These are phyloP conservation scores for Phytophthora litchii DNA, from an alignment of 352 stramenopile genomes.

Conservation along the genomic window DNA sequence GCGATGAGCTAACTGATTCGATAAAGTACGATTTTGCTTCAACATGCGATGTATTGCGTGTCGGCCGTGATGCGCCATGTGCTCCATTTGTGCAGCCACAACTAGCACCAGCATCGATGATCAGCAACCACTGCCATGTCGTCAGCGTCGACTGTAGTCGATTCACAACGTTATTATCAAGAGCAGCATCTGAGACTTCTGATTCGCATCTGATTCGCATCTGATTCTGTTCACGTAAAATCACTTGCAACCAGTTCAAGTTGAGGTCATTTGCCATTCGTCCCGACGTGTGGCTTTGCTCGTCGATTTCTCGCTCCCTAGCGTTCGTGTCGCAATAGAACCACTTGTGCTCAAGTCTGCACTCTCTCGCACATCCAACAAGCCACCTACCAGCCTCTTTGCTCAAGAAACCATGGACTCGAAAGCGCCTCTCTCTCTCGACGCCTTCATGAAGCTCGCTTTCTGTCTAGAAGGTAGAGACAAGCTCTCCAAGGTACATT, in stretches of 20 bases:
- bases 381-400: not conserved
- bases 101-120: not conserved
- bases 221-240: conserved; percentile 20
- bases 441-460: conserved; percentile 65
- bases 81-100: conserved; percentile 15
- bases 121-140: conserved; percentile 4
- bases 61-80: conserved; percentile 14
- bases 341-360: not conserved
- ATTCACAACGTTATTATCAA: not conserved
- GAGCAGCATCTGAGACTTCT: conserved; percentile 4
- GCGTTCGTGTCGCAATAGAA: not conserved
- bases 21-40: conserved; percentile 4
- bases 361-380: not conserved
- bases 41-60: conserved; percentile 18
- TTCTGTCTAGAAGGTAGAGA: conserved; percentile 86
- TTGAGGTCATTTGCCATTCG: conserved; percentile 23
- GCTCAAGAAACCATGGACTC: conserved; percentile 13
- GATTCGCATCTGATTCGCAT: conserved; percentile 2
- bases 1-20: too few species aligned
- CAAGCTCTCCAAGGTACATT: conserved; percentile 88
- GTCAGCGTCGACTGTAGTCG: not conserved
- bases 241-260: conserved; percentile 36
- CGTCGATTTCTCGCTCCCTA: not conserved
- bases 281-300: not conserved
- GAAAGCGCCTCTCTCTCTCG: conserved; percentile 69